Evolutionary conservation across 352 stramenopile genomes (phyloP), one percentile per base, ranked within the genome.

Genomic region (Elongisporangium senticosum): DNA sequence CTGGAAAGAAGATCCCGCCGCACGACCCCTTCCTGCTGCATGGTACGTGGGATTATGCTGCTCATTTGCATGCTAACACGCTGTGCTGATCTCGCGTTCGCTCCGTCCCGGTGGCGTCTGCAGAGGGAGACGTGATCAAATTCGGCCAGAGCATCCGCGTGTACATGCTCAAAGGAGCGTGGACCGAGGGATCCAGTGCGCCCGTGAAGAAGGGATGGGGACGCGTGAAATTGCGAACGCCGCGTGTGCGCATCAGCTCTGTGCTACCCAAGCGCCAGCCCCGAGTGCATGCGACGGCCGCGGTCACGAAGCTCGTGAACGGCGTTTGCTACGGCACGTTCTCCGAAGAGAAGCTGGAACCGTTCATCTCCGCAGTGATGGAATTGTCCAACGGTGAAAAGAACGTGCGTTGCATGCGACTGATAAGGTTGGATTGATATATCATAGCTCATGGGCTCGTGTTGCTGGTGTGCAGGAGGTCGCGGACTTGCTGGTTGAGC

Each of bases 61-160:
- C 33, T 43, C 6, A 20, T 4, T 10, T 7, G 3, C 14, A 40
- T 26, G 20, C 3, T 58, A 28, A 17, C 1, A 0, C 24, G n/a
- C 10, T 37, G 17, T 67, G 39, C 39, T 51, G 19, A 57, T 22
- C 17, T 61, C 14, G 51, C 15, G 21, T 13, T 33, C 37, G 15
- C 11, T 61, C n/a, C 14, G 0, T 22, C 58, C 5, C 19, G 64
- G 43, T 48, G 39, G 14, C 4, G 33, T 55, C 19, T 52, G 14
- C 58, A 90, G 86, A 96, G 39, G 85, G 85, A 61, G 86, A 96
- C 54, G 71, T 89, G 8, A 72, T 96, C 56, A 92, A 89, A 59
- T 96, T 96, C 58, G 86, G 86, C 8, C 86, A 96, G 60, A 96
- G 86, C 65, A 79, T 93, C 19, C 84, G 86, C 49, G 68, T 92